Percentiles rank a stretch among this genome's conserved stretches.
Conservation (phyloP, 352 stramenopile species). For the Phytophthora citrophthora region DNA sequence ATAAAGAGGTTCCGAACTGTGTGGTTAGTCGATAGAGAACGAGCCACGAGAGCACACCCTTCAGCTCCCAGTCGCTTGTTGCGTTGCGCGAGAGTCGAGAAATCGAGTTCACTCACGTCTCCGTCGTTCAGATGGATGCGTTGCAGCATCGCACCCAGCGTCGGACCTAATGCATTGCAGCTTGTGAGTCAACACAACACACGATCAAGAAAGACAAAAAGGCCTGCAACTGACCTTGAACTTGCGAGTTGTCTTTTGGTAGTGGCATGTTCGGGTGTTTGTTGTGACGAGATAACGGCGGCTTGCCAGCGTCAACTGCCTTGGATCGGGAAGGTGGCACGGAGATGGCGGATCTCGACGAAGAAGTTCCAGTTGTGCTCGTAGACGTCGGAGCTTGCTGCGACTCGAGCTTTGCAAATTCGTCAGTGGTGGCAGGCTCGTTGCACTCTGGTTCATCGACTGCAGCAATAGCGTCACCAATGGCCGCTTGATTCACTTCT, state of each 20-base stretch:
- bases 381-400: constrained; percentile 20
- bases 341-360: constrained; percentile 5
- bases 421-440: not conserved
- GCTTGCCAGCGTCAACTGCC: constrained; percentile 8
- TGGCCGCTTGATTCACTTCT: constrained; percentile 20
- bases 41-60: constrained; percentile 65
- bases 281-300: constrained; percentile 8
- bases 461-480: not conserved
- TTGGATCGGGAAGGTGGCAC: constrained; percentile 5
- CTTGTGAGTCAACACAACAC: constrained; percentile 2
- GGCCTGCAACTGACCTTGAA: constrained; percentile 22
- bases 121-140: constrained; percentile 67
- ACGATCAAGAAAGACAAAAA: not conserved
- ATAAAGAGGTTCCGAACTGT: constrained; percentile 72
- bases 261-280: constrained; percentile 10
- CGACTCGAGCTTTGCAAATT: constrained; percentile 9
- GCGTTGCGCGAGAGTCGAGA: constrained; percentile 59
- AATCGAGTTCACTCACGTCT: constrained; percentile 71
- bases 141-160: constrained; percentile 59
- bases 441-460: not conserved
- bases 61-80: constrained; percentile 63
- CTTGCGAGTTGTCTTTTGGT: constrained; percentile 5
- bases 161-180: constrained; percentile 43
- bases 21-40: constrained; percentile 65
- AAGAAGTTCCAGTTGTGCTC: constrained; percentile 28